Base-by-base conservation (phyloP, 805 yeast species). In the Candida ipomoeae region DNA sequence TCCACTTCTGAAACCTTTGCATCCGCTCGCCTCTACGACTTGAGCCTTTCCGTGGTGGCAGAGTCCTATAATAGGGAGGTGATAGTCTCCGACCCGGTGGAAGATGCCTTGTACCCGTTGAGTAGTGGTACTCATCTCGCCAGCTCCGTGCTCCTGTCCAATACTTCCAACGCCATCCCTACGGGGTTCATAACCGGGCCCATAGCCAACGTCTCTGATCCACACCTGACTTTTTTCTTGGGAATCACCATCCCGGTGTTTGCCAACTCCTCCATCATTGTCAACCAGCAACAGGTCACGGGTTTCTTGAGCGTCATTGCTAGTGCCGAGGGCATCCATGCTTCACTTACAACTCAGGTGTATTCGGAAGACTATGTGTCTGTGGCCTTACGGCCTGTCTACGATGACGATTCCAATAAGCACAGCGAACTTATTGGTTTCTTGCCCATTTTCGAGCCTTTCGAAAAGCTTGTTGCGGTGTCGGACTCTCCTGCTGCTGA, bases 211-310 rank as follows among this genome's bases (percentile, higher is more conserved):
- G 46, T 64, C 3, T 56, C 62, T 42, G 65, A 13, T 14, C 11
- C 18, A 26, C 38, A 63, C 36, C 57, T 71, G 1, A 51, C 73
- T 1, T 84, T 78, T 58, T 77, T 82, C 56, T 71, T 88, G 77
- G 88, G 96, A 0, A 70, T 90, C 67, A 86, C 96, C 0, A 57
- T 89, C 4, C 94, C 96, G 0, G 78, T 90, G 2, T 84, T 76
- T 58, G 79, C 89, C 15, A 85, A 86, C 56, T 75, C 84, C n/a
- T 84, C 95, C 1, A 84, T 87, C 20, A 67, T 84, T 40, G 32
- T 67, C 6, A 68, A 75, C n/a, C 70, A 75, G 14, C 82, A 85
- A 4, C 74, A 78, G 20, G 70, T 87, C 6, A 77, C 83, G 2
- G 96, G 96, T 0, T 90, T 82, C 64, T 58, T 89, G 38, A 79